A percentile compares a stretch with the other conserved stretches of the same genome.
These are phyloP conservation scores for Clonostachys sp. DNA, from an alignment of 2,329 filamentous ascomycete genomes.

Conservation along the genomic window DNA sequence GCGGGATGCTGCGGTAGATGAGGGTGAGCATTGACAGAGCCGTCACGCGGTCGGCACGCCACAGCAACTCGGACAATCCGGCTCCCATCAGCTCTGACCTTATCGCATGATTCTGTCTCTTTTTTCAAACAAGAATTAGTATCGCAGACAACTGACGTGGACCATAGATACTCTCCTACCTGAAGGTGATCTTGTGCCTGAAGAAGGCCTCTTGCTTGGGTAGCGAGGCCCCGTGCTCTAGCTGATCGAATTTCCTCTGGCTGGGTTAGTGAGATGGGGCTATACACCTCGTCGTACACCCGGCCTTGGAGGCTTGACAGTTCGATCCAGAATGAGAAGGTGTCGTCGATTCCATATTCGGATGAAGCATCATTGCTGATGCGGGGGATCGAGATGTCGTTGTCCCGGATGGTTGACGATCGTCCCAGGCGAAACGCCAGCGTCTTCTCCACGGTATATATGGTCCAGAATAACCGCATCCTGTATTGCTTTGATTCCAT, in stretches of 20 bases:
- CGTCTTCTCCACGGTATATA: constrained; percentile 15
- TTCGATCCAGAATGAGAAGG: neutral
- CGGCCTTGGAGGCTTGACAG: neutral
- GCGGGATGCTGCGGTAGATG: too few species aligned
- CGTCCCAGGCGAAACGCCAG: constrained; percentile 14
- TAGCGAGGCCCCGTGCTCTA: neutral
- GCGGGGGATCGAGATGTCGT: constrained; percentile 11
- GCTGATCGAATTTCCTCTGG: neutral
- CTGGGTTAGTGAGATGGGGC: neutral
- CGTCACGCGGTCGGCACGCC: too few species aligned
- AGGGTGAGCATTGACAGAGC: too few species aligned
- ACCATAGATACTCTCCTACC: neutral
- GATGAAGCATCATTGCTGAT: neutral
- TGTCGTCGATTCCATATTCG: neutral
- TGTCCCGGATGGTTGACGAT: constrained; percentile 14
- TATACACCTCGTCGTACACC: neutral
- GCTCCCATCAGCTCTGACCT: neutral
- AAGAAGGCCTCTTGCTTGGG: neutral
- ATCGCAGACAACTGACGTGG: neutral
- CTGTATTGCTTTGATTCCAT: neutral
- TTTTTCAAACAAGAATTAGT: neutral
- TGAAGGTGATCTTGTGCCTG: too few species aligned
- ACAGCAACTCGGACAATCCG: too few species aligned
- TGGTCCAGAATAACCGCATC: constrained; percentile 13
- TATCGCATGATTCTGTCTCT: neutral